These are phyloP conservation scores for Arthrobotrys sphaeroides DNA, from an alignment of 2,329 filamentous ascomycete species.

Conservation along the genomic window DNA sequence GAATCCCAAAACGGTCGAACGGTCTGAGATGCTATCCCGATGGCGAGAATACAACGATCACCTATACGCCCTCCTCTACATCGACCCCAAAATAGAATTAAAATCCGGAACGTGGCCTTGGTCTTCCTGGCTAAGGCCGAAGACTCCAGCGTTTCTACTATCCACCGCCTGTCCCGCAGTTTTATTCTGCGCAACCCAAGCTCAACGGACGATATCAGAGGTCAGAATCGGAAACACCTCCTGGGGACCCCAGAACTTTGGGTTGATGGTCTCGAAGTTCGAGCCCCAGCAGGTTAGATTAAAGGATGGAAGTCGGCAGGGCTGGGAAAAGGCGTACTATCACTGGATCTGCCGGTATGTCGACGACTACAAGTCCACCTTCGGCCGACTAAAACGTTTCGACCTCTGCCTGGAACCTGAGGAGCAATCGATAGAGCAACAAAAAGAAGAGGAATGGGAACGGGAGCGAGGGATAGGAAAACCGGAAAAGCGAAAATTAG, in stretches of 20 bases:
- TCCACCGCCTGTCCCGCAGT: conserved; percentile 36
- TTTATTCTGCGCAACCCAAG: conserved; percentile 43
- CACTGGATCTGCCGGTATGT: conserved; percentile 44
- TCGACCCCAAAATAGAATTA: conserved; percentile 41
- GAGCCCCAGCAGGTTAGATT: conserved; percentile 19
- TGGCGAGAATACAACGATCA: conserved; percentile 48
- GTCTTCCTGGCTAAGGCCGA: conserved; percentile 34
- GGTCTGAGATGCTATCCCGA: conserved; percentile 8
- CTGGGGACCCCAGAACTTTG: conserved; percentile 36
- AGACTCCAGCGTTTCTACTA: conserved; percentile 18
- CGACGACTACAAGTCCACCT: conserved; percentile 41
- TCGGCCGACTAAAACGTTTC: conserved; percentile 32
- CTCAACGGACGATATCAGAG: conserved; percentile 19
- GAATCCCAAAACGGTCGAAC: conserved; percentile 34
- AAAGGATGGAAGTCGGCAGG: conserved; percentile 19
- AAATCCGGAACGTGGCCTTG: conserved; percentile 29
- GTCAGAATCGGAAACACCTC: conserved; percentile 32
- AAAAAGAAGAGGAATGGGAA: not conserved
- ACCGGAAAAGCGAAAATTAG: not conserved
- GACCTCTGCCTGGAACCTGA: conserved; percentile 40
- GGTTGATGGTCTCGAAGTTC: conserved; percentile 30
- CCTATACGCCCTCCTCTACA: conserved; percentile 33
- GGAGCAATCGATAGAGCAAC: not conserved
- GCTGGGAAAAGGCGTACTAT: conserved; percentile 28
- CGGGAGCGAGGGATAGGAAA: too few species aligned